Base-by-base conservation (phyloP, 371 early-diverging fungal species). In the Mortierella sp. region DNA sequence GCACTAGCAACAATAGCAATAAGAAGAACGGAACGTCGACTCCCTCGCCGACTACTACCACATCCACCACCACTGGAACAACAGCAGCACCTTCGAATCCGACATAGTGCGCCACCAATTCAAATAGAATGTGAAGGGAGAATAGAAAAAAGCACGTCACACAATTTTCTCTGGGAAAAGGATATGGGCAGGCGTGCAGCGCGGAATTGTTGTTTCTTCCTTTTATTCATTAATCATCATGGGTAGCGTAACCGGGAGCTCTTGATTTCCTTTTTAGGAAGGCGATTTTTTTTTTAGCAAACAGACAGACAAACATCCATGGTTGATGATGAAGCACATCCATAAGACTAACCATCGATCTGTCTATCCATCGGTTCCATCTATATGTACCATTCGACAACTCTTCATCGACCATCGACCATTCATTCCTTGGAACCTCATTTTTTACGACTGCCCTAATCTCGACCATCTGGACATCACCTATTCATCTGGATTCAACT, bases 171-270 rank as follows among this genome's bases (percentile, higher is more conserved):
- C 10, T 19, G 14, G 61, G 61, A 61, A 61, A 61, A n/a, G 37
- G 19, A 61, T 61, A 61, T 61, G 61, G 61, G 31, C 34, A 22
- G 39, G 7, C 10, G 37, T 44, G 31, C 37, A 44, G 26, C 45
- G 50, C 31, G 61, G 19, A 34, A n/a, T 40, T 52, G 41, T 43
- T 41, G 53, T 75, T 53, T 68, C 64, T 68, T 69, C 68, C 64
- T 64, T 77, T 77, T 77, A 71, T 72, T 77, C 67, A 77, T 65
- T 53, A 66, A 70, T 77, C 78, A 77, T 53, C 64, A 77, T 77
- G 78, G 78, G 78, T 77, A 77, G 68, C 37, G 67, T 73, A 66
- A 48, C 70, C 71, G 71, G 66, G 71, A 66, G 29, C 43, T 50
- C n/a, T 58, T 45, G 40, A 47, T 31, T 66, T 45, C 66, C 61